These are phyloP conservation scores for Teratosphaeria epicoccoides DNA, from an alignment of 2,329 filamentous ascomycete genomes.

Conservation along the genomic window DNA sequence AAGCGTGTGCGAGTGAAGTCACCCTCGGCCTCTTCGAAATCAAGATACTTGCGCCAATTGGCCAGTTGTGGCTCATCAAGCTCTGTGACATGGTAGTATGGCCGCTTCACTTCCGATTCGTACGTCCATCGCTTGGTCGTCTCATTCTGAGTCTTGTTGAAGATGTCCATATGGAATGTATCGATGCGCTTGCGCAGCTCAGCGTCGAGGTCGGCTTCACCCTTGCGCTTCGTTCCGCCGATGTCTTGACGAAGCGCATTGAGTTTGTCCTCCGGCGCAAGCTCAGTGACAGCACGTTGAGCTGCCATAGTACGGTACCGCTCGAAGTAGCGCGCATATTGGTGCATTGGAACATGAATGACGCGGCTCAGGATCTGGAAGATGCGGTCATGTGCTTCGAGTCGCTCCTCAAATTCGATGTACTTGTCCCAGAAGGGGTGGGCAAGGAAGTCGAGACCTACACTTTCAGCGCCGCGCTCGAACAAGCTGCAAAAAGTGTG, in stretches of 20 bases:
- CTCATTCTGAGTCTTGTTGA: constrained; percentile 71
- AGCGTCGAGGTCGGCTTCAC: constrained; percentile 70
- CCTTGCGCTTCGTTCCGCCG: constrained; percentile 49
- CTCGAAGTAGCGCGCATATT: constrained; percentile 91
- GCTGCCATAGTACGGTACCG: constrained; percentile 71
- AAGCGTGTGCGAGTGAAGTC: constrained; percentile 65
- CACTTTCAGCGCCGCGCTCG: constrained; percentile 72
- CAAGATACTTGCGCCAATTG: constrained; percentile 94
- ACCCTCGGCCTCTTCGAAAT: constrained; percentile 84
- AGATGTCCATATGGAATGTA: constrained; percentile 67
- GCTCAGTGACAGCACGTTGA: constrained; percentile 58
- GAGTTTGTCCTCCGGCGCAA: constrained; percentile 64
- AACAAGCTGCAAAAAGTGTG: constrained; percentile 56
- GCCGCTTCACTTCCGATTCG: constrained; percentile 86
- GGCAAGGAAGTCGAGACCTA: constrained; percentile 85
- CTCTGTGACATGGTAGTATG: constrained; percentile 93
- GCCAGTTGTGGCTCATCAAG: constrained; percentile 72
- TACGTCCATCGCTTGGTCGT: constrained; percentile 90
- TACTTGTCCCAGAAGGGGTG: constrained; percentile 99
- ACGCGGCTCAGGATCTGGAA: constrained; percentile 74
- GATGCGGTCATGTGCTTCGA: constrained; percentile 73
- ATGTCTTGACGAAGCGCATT: constrained; percentile 37
- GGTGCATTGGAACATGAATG: constrained; percentile 85
- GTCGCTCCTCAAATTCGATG: constrained; percentile 87
- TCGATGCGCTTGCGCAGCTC: constrained; percentile 74